phyloP scores from a whole-genome alignment of 2,329 filamentous ascomycete genomes.

The Penicillium sp. region DNA sequence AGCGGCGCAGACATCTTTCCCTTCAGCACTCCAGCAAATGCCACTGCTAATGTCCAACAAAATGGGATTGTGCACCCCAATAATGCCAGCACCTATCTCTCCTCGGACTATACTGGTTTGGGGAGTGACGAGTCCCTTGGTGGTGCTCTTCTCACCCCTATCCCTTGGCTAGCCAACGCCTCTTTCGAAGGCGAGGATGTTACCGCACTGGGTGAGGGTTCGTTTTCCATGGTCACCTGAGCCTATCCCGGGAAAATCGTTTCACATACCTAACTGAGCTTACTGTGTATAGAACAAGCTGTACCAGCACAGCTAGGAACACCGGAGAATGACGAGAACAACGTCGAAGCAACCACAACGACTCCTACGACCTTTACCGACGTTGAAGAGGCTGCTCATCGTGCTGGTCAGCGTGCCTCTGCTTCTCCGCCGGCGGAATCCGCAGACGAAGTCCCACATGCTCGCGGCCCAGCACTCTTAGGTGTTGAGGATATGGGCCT shows the following conservation, averaged over 20 bases:
- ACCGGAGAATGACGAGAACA: not conserved
- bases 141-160: conserved; percentile 85
- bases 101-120: conserved; percentile 41
- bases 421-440: conserved; percentile 44
- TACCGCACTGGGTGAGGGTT: conserved; percentile 20
- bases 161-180: conserved; percentile 68
- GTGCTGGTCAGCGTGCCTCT: conserved; percentile 8
- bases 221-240: not conserved
- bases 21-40: conserved; percentile 47
- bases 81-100: conserved; percentile 32
- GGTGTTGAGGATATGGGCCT: conserved; percentile 82
- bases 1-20: conserved; percentile 77
- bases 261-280: not conserved
- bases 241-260: not conserved
- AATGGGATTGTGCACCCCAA: conserved; percentile 53
- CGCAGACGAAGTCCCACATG: conserved; percentile 65
- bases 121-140: conserved; percentile 86
- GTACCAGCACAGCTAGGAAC: conserved; percentile 7
- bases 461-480: conserved; percentile 75
- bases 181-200: conserved; percentile 26
- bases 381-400: conserved; percentile 10
- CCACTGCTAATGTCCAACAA: conserved; percentile 12
- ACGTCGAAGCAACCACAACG: not conserved
- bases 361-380: conserved; percentile 6
- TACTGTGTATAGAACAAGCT: conserved; percentile 8